Base-by-base conservation (phyloP, 2,329 filamentous ascomycete species). In the Colletotrichum tanaceti region DNA sequence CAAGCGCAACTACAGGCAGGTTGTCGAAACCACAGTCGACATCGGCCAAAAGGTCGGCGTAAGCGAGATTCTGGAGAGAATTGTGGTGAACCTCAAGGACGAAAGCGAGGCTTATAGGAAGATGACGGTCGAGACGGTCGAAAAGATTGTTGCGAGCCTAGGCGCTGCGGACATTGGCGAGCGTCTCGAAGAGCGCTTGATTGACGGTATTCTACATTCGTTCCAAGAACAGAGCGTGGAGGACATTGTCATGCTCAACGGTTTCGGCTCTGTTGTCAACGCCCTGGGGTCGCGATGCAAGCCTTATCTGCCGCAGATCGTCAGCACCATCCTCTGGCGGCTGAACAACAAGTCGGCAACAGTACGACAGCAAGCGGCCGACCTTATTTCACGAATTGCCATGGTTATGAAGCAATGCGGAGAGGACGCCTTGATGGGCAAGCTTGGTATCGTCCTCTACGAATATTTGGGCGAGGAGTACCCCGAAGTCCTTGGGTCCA, bases 371-470 rank as follows among this genome's bases (percentile, higher is more conserved):
- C 96, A 99, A 80, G 94, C 96, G 2, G 96, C 96, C 5, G 96
- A 99, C 79, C 87, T 99, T 53, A 97, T 99, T 73, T 97, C 94
- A 10, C 93, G 96, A 24, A 97, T 99, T 75, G 96, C 96, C 5
- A 95, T 98, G 86, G 95, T 98, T 58, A 98, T 99, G 94, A 97
- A 97, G 82, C 94, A 98, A 81, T 99, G 96, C 77, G 94, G 94
- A 58, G 95, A 99, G 79, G 96, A 99, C 79, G 92, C 92, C 1
- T 86, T 98, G 60, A 96, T 99, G 90, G 94, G 94, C 74, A 98
- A 98, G 81, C 89, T 99, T 43, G 93, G 95, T 73, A 87, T 97
- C 64, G 94, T 98, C 13, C 87, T 99, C 24, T 99, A 99, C 84
- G 96, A 99, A 81, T 98, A 98, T 77, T 89, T 99, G 0, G 96